Base-by-base conservation (phyloP, 345 rosid species). In the Excoecaria cochinchinensis region DNA sequence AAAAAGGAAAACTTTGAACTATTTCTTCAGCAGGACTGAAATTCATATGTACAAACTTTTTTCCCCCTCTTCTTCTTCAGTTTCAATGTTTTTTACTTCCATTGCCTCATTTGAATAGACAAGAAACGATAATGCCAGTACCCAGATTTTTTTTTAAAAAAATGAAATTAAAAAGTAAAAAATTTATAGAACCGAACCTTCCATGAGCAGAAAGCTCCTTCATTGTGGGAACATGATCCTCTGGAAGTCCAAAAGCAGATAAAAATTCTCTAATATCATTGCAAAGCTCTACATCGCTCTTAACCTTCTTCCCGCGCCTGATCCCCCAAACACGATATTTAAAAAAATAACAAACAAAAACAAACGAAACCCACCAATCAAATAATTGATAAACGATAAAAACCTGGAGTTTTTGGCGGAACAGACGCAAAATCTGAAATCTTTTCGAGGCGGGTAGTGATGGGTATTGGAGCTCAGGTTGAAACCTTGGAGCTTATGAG, bases 191-290 rank as follows among this genome's bases (percentile, higher is more conserved):
- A 8, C 21, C 42, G 16, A 71, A 95, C 99, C 99, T 93, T 90
- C 94, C 95, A 75, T 90, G 84, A 71, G 81, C 84, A 13, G 85
- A 82, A 61, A 95, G 89, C 79, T 93, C 99, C 85, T 93, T 95
- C 78, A 79, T 64, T 52, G 98, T 84, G 3, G 98, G 99, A 15
- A 93, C 88, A 81, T 90, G 90, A 64, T 80, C 88, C 56, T 82
- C 74, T 8, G 97, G 92, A 79, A 93, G 84, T 47, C 94, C 97
- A 76, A 82, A 86, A 68, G 78, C 79, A 52, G 86, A 78, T n/a
- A 90, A 67, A 74, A 95, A 88, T 76, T 87, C 91, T 82, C 81
- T 74, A 39, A 95, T 82, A 64, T 93, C 96, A 71, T 79, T 75
- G 73, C 88, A 83, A 31, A 95, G 89, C 87, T 95, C 92, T 76